Base-by-base conservation (phyloP, 768 basidiomycete species). In the Kwoniella sp. region DNA sequence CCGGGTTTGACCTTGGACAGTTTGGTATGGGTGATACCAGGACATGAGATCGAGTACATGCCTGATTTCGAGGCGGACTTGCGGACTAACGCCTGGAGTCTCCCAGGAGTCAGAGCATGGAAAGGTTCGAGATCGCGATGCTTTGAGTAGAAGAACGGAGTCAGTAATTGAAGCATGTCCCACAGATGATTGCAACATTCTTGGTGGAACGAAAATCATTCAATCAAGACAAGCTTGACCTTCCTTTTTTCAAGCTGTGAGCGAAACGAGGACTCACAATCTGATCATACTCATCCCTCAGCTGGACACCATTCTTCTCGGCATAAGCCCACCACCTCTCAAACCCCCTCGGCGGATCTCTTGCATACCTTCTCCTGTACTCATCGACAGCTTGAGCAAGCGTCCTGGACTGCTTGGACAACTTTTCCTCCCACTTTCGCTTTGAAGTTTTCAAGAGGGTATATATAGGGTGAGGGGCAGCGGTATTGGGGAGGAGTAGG, bases 221-320 rank as follows among this genome's bases (percentile, higher is more conserved):
- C 13, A 33, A 33, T 6, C 13, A 13, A 33, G 33, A 5, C 5
- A 13, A 33, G 33, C 7, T 33, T 33, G 33, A 13, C 33, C 33
- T 33, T 8, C 7, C 46, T 47, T 22, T 47, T n/a, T 19, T 7
- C 19, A 19, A 8, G 6, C 46, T 22, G 46, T 47, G 46, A 47
- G 19, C 51, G n/a, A n/a, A n/a, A n/a, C n/a, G n/a, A n/a, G n/a
- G n/a, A 68, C 77, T 65, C 40, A 78, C 73, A 25, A 80, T 80
- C 59, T 78, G 77, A 64, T 80, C 79, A 55, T 78, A 80, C 65
- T 80, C 72, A 60, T 78, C 71, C n/a, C 68, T 69, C 17, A 79
- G 58, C 36, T 69, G 68, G 2, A 74, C 70, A 8, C 68, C 65
- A 50, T 77, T 56, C 36, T 66, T 37, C 56, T 67, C 33, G 2